Evolutionary conservation across 306 rosid genomes (phyloP).

Genomic region (Dryas alaskensis): DNA sequence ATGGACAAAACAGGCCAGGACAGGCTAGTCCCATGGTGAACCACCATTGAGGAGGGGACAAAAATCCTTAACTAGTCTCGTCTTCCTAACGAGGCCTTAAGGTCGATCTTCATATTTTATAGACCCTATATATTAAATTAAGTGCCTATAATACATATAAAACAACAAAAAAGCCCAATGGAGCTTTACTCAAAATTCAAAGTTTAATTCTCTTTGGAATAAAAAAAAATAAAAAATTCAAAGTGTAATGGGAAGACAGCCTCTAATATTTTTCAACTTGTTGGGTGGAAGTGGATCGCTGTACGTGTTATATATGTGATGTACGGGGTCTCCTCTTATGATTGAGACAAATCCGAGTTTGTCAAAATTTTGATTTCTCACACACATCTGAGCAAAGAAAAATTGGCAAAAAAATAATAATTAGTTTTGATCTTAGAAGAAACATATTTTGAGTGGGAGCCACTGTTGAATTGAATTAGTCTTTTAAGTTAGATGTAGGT

Average conservation of each 20-base stretch:
- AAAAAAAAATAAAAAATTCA: neutral
- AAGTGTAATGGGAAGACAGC: neutral
- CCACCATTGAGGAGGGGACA: too few relatives aligned
- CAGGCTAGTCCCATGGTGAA: too few relatives aligned
- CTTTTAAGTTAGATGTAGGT: conserved; percentile 36
- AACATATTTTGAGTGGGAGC: conserved; percentile 47
- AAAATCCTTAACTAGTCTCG: too few relatives aligned
- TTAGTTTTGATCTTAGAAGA: neutral
- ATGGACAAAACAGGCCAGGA: too few relatives aligned
- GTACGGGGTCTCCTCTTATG: conserved; percentile 53
- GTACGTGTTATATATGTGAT: conserved; percentile 34
- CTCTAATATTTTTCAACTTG: conserved; percentile 42
- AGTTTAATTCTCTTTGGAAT: neutral
- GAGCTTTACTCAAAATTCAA: too few relatives aligned
- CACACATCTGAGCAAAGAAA: conserved; percentile 29
- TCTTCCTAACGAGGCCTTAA: too few relatives aligned
- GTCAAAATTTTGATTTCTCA: conserved; percentile 32
- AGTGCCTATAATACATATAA: too few relatives aligned
- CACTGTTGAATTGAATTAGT: conserved; percentile 49
- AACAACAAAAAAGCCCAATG: too few relatives aligned
- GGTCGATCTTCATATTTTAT: too few relatives aligned
- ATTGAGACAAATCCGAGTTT: conserved; percentile 51
- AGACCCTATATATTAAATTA: too few relatives aligned
- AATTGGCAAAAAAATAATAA: neutral
- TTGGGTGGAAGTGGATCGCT: conserved; percentile 49